Percentiles rank a stretch among this genome's conserved stretches.
Conservation (phyloP, 352 stramenopile genomes). For the Phytophthora rubi region DNA sequence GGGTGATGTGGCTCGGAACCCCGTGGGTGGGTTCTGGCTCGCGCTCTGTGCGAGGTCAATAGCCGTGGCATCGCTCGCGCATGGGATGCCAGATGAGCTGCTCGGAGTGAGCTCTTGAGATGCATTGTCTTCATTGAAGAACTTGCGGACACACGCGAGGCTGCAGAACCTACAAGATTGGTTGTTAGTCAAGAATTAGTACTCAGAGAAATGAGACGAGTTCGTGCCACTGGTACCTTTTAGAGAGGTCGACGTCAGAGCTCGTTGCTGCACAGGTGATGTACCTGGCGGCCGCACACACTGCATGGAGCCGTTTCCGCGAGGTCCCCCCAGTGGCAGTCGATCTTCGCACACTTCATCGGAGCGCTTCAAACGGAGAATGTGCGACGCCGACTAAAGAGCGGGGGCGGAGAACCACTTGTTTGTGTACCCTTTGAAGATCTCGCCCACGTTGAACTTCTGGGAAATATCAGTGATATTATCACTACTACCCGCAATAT, state of each 20-base stretch:
- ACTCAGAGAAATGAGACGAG: not conserved
- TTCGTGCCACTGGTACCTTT: not conserved
- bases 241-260: slow-evolving; percentile 7
- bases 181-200: not conserved
- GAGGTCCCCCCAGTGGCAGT: slow-evolving; percentile 7
- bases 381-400: not conserved
- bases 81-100: slow-evolving; percentile 9
- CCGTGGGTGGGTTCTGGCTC: not conserved
- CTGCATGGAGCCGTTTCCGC: slow-evolving; percentile 5
- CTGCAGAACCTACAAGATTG: slow-evolving; percentile 6
- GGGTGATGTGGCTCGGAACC: slow-evolving; percentile 1
- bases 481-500: slow-evolving; percentile 1
- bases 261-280: slow-evolving; percentile 13
- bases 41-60: slow-evolving; percentile 1
- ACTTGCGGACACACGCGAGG: slow-evolving; percentile 3
- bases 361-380: not conserved
- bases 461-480: not conserved
- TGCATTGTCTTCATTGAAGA: slow-evolving; percentile 4
- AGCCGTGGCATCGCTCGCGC: slow-evolving; percentile 3
- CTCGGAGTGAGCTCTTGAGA: slow-evolving; percentile 1
- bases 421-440: slow-evolving; percentile 2
- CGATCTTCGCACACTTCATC: slow-evolving; percentile 8
- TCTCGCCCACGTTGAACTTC: not conserved
- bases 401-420: not conserved
- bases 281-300: slow-evolving; percentile 3